Conservation (phyloP, 176 grass and related monocot genomes). For the Carex scoparia region DNA sequence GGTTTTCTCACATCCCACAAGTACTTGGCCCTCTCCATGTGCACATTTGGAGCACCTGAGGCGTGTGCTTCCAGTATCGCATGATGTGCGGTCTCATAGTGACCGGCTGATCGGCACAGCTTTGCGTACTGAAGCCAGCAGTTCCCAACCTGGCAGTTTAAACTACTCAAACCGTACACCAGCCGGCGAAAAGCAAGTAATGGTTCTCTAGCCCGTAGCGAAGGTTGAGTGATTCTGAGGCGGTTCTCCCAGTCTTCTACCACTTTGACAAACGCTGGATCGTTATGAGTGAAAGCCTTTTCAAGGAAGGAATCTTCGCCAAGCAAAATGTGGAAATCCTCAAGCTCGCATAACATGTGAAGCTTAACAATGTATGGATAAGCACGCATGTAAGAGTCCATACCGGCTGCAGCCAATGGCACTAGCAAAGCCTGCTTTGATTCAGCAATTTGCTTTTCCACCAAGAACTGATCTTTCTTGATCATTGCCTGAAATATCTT, state of each 20-base stretch:
- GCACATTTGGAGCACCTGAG: slow-evolving; percentile 69
- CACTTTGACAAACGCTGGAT: slow-evolving; percentile 73
- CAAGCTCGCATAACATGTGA: slow-evolving; percentile 87
- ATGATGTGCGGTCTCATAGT: slow-evolving; percentile 80
- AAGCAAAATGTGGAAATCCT: slow-evolving; percentile 78
- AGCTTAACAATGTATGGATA: slow-evolving; percentile 98
- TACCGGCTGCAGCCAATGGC: slow-evolving; percentile 87
- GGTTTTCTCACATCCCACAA: slow-evolving; percentile 83
- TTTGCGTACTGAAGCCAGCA: slow-evolving; percentile 98
- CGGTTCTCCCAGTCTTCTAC: slow-evolving; percentile 89
- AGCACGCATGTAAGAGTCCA: slow-evolving; percentile 97
- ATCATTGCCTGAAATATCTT: slow-evolving; percentile 99
- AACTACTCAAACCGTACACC: slow-evolving; percentile 68
- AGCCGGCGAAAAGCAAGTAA: slow-evolving; percentile 87
- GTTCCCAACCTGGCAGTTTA: slow-evolving; percentile 76
- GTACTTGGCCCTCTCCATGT: slow-evolving; percentile 95
- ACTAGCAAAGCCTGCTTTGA: slow-evolving; percentile 86
- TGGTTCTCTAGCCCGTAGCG: slow-evolving; percentile 86
- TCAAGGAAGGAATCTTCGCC: slow-evolving; percentile 71
- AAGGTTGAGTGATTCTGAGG: slow-evolving; percentile 83
- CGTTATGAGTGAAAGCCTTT: slow-evolving; percentile 48
- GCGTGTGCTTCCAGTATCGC: slow-evolving; percentile 93
- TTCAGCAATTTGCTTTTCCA: slow-evolving; percentile 69
- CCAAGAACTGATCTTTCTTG: slow-evolving; percentile 75
- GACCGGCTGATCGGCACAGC: slow-evolving; percentile 81